phyloP scores from a whole-genome alignment of 306 rosid genomes.

The Mucuna pruriens region DNA sequence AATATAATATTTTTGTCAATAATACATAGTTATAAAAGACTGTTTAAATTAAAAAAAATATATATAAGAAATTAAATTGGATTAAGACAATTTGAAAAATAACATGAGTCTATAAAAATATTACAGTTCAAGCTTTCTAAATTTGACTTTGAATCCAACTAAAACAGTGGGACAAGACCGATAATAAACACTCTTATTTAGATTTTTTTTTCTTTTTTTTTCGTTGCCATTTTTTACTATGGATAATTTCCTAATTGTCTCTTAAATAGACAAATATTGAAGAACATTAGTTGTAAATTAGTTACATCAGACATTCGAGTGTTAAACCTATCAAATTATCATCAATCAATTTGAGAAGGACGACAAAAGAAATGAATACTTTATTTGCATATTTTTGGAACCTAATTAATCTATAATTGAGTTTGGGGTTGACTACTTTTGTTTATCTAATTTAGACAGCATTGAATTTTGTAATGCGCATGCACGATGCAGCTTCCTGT shows the following conservation, averaged over 20 bases:
- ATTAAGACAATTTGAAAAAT: neutral
- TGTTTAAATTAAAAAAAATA: no score
- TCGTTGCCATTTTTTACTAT: no score
- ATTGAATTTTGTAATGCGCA: neutral
- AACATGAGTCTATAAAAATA: neutral
- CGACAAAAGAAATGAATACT: neutral
- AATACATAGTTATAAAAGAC: no score
- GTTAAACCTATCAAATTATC: neutral
- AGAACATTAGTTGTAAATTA: neutral
- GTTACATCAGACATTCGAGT: neutral
- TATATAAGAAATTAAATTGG: neutral
- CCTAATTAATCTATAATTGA: slow-evolving; percentile 13
- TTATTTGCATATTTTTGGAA: neutral
- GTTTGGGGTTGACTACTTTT: slow-evolving; percentile 20
- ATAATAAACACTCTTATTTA: neutral
- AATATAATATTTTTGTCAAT: no score
- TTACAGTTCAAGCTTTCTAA: neutral
- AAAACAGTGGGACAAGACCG: neutral
- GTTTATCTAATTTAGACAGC: slow-evolving; percentile 21
- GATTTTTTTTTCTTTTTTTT: no score
- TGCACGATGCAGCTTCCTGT: neutral
- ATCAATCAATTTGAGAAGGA: neutral
- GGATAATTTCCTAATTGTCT: neutral
- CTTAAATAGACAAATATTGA: neutral
- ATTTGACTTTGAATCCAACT: neutral